These are phyloP conservation scores for Stevia rebaudiana DNA, from an alignment of 140 eudicot species.

Conservation along the genomic window DNA sequence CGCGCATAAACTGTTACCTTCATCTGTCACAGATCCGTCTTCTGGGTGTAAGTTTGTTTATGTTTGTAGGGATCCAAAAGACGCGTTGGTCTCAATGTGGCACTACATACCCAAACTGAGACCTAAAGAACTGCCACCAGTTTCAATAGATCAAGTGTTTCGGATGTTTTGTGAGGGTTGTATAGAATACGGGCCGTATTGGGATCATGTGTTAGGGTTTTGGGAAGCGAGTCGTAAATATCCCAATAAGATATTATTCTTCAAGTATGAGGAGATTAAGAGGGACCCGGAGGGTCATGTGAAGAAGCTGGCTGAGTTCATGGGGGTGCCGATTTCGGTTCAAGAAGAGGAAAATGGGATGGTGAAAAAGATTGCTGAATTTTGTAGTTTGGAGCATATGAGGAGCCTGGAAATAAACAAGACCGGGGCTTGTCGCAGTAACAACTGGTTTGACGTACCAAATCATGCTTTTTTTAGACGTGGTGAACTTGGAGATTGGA, in stretches of 20 bases:
- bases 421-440: conserved; percentile 7
- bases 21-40: background rate
- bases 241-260: background rate
- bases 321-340: conserved; percentile 19
- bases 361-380: conserved; percentile 16
- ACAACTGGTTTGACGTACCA: background rate
- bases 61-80: conserved; percentile 18
- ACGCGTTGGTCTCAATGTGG: conserved; percentile 12
- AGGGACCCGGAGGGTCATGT: background rate
- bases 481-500: conserved; percentile 29
- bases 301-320: conserved; percentile 3
- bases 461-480: conserved; percentile 16
- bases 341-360: conserved; percentile 8
- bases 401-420: conserved; percentile 28
- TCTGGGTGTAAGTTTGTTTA: conserved; percentile 1
- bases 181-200: conserved; percentile 16
- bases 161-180: conserved; percentile 20
- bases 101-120: background rate
- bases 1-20: background rate
- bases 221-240: conserved; percentile 1
- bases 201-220: conserved; percentile 26
- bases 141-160: conserved; percentile 17
- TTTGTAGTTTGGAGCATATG: conserved; percentile 35
- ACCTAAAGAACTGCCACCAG: background rate
- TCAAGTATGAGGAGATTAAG: conserved; percentile 11